Base-by-base conservation (phyloP, 2,329 filamentous ascomycete genomes). In the Aspergillus brunneoviolaceus region DNA sequence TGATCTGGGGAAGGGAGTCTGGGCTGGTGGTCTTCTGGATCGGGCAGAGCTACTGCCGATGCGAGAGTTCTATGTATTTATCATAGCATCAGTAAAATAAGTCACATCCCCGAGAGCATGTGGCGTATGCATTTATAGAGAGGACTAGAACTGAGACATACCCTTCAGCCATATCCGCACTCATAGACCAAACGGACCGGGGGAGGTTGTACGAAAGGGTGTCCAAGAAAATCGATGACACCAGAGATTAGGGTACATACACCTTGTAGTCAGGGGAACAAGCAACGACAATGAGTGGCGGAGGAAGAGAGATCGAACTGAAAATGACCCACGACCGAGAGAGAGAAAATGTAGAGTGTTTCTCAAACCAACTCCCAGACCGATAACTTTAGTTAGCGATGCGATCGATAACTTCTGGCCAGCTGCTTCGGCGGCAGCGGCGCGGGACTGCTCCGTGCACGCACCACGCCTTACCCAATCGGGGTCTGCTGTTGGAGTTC, bases 21-120 rank as follows among this genome's bases (percentile, higher is more conserved):
- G 9, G 16, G 14, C 27, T 35, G 39, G 39, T 45, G 39, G 39
- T 45, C 39, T 45, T 72, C 69, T 55, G 76, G 67, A 11, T 83
- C 82, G 35, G 83, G 83, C 19, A 85, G 66, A 42, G 83, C 77
- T 59, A 85, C 83, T 55, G 81, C 82, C 14, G 83, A 85, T 35
- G 82, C 81, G 66, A 85, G 80, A 56, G 67, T 67, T 47, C 71
- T 73, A 35, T 31, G 29, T 2, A 11, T 49, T 19, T 9, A 10
- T 45, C 21, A 19, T 47, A 35, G 33, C 33, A 5, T 45, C 35
- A 7, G 27, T 10, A 29, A 29, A 10, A 9, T 9, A 9, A 2
- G 27, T 29, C 27, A 10, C 27, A 9, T 29, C 27, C 7, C 27
- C 3, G 7, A 29, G 27, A 29, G 27, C 27, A 9, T 29, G 27